These are phyloP conservation scores for Dioszegia aurantiaca DNA, from an alignment of 768 basidiomycete genomes.

Conservation along the genomic window DNA sequence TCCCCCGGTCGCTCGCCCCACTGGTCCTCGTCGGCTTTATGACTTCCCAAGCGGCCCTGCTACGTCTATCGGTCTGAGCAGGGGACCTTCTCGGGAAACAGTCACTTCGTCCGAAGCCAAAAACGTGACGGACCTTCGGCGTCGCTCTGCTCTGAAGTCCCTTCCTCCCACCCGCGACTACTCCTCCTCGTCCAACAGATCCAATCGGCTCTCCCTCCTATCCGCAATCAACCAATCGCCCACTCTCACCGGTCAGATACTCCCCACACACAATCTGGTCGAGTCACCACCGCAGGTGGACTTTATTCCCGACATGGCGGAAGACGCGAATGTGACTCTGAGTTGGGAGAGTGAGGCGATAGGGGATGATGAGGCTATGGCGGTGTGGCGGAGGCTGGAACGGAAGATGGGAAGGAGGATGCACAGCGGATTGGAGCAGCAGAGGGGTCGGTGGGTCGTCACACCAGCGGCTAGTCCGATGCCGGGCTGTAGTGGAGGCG, in stretches of 20 bases:
- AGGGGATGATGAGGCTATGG: slow-evolving; percentile 14
- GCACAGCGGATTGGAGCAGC: background rate
- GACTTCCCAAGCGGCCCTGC: background rate
- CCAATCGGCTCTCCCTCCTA: background rate
- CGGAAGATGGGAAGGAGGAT: slow-evolving; percentile 14
- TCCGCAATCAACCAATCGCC: background rate
- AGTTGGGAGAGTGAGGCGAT: slow-evolving; percentile 18
- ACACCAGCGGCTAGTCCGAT: background rate
- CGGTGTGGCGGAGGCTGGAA: slow-evolving; percentile 26
- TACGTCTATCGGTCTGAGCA: background rate
- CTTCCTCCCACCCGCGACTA: slow-evolving; percentile 12
- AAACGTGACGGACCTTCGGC: slow-evolving; percentile 4
- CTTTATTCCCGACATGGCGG: slow-evolving; percentile 1
- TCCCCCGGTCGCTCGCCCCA: background rate
- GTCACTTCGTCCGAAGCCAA: background rate
- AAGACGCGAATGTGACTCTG: slow-evolving; percentile 8
- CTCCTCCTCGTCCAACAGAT: slow-evolving; percentile 8
- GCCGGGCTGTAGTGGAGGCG: background rate
- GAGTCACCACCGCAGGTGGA: slow-evolving; percentile 10
- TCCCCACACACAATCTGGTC: background rate
- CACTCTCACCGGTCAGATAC: background rate
- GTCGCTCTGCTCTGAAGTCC: slow-evolving; percentile 14
- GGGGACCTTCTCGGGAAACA: no score
- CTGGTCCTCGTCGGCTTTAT: background rate
- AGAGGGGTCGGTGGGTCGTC: slow-evolving; percentile 24